These are phyloP conservation scores for Pyricularia pennisetigena DNA, from an alignment of 2,329 filamentous ascomycete species.

Conservation along the genomic window DNA sequence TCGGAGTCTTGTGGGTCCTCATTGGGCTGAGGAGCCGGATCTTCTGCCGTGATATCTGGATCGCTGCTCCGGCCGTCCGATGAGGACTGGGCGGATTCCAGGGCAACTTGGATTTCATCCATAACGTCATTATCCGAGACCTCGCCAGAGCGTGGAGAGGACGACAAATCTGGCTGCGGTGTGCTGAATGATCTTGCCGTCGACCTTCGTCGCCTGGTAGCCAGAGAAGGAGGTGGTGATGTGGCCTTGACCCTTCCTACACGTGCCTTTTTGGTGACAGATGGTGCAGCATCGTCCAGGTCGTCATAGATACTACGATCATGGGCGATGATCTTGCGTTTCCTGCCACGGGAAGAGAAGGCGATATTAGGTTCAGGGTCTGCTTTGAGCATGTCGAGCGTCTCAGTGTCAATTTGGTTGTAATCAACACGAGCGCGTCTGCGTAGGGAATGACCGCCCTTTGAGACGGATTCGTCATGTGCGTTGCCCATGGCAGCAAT, in stretches of 20 bases:
- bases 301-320: slow-evolving; percentile 21
- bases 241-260: slow-evolving; percentile 14
- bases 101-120: slow-evolving; percentile 48
- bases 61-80: background rate
- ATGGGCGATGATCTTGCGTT: slow-evolving; percentile 11
- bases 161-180: background rate
- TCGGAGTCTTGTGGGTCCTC: background rate
- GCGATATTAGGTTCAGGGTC: slow-evolving; percentile 12
- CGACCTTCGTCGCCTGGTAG: background rate
- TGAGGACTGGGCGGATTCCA: slow-evolving; percentile 11
- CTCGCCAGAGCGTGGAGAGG: slow-evolving; percentile 8
- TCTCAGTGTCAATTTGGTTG: slow-evolving; percentile 34
- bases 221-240: slow-evolving; percentile 9
- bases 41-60: background rate
- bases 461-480: slow-evolving; percentile 33
- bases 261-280: slow-evolving; percentile 24
- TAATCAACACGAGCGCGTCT: slow-evolving; percentile 49
- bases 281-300: slow-evolving; percentile 30
- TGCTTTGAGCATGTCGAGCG: slow-evolving; percentile 8
- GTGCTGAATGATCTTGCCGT: background rate
- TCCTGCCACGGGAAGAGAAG: slow-evolving; percentile 26
- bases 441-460: slow-evolving; percentile 49
- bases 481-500: slow-evolving; percentile 22
- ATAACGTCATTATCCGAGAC: slow-evolving; percentile 35
- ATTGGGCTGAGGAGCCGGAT: background rate